Base-by-base conservation (phyloP, 2,329 filamentous ascomycete genomes). In the Calonectria ilicicola region DNA sequence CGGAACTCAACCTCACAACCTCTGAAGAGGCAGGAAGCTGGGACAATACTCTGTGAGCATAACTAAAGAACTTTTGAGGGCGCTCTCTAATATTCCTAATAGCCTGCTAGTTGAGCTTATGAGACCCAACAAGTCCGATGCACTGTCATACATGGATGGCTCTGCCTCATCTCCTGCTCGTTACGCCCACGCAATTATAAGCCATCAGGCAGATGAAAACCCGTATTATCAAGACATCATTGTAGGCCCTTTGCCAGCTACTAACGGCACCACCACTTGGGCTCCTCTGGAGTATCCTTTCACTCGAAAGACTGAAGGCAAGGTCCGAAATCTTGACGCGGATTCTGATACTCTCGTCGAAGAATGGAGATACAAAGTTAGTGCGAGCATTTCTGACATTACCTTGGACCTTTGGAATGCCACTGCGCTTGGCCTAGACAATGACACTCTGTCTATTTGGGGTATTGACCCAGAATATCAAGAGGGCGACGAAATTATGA, bases 31-130 rank as follows among this genome's bases (percentile, higher is more conserved):
- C 68, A 26, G 63, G 63, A 27, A 63, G 53, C 17, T 70, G 68
- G 68, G 68, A 70, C n/a, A 70, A 70, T 51, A 66, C 68, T 5
- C 23, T 70, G 68, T 70, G 17, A 70, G 68, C 23, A 23, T 32
- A 19, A 21, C 15, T 2, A 10, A 32, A 10, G 17, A 21, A 8
- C 2, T 29, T 35, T 3, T 2, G 2, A 7, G 32, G 17, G 10
- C 29, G 4, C 9, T 19, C 46, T 70, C 56, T 65, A 2, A 47
- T 14, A 23, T 7, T n/a, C 15, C 10, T 4, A 32, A 32, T 10
- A 70, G 68, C 2, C 51, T 70, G 2, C 35, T 66, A 2, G 68
- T 70, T 27, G 68, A 70, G 17, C 63, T 70, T 17, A 70, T 70
- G 68, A 42, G 44, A 29, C 68, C 68, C 6, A 70, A 70, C 44